These are phyloP conservation scores for Gossypium sturtianum DNA, from an alignment of 345 rosid species.

Conservation along the genomic window DNA sequence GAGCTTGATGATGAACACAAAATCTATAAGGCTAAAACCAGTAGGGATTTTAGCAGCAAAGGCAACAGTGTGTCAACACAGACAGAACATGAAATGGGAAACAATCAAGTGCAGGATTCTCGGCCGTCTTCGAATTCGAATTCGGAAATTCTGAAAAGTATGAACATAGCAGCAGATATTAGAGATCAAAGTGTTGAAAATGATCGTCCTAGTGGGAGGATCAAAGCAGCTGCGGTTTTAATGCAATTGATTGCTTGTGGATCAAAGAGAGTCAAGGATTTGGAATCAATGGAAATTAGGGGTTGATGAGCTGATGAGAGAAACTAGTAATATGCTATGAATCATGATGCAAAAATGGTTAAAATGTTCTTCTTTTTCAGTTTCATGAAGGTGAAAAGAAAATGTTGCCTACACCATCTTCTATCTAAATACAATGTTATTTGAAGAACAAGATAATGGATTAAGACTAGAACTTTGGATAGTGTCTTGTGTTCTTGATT, in stretches of 20 bases:
- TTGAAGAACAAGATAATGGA: not conserved
- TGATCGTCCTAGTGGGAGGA: conserved; percentile 38
- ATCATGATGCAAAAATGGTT: not conserved
- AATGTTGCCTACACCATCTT: not conserved
- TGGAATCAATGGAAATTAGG: not conserved
- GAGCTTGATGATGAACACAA: conserved; percentile 15
- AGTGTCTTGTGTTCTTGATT: not conserved
- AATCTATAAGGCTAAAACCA: conserved; percentile 24
- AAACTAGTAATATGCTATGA: not conserved
- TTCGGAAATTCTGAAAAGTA: conserved; percentile 24
- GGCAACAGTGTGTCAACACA: conserved; percentile 47
- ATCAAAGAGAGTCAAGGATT: conserved; percentile 10
- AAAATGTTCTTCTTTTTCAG: not conserved
- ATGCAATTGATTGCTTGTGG: conserved; percentile 58
- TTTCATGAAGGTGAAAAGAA: not conserved
- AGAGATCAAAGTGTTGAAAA: conserved; percentile 31
- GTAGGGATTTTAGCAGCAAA: conserved; percentile 6
- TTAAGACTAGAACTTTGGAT: not conserved
- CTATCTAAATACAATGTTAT: not conserved
- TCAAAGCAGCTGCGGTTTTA: conserved; percentile 42
- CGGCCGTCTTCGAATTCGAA: conserved; percentile 26
- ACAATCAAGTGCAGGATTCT: not conserved
- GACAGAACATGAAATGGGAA: conserved; percentile 19
- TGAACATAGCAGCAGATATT: conserved; percentile 26
- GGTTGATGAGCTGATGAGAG: not conserved